Base-by-base conservation (phyloP, 441 rosid genomes). In the Pelargonium citronellum region DNA sequence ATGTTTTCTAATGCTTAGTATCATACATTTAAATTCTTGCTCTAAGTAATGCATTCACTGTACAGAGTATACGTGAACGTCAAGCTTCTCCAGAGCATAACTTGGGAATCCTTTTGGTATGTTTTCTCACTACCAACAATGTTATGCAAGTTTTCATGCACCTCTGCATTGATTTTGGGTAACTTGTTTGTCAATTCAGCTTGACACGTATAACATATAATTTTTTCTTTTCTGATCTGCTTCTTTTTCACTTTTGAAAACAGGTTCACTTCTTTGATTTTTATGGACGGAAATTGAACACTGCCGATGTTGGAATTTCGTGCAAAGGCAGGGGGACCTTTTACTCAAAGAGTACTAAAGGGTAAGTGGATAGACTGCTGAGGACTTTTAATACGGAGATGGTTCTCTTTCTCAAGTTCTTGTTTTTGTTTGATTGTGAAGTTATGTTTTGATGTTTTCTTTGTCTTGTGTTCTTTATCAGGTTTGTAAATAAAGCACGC, bases 91-190 rank as follows among this genome's bases (percentile, higher is more conserved):
- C 74, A 22, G 97, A 93, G 72, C 86, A 83, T 74, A 91, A 93
- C 81, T 85, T 93, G 86, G 98, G 96, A 72, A 80, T 89, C 71
- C 87, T 93, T 53, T 77, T 93, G 97, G 98, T 93, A 85, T 66
- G 84, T 27, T 44, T 24, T 72, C 71, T 70, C 67, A 58, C 70
- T 53, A 5, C 60, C 67, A 65, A 43, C 49, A 16, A 13, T 5
- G 5, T 55, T 68, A 7, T 63, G 55, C 20, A 12, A 55, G 5
- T 47, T 3, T 15, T 12, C 34, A 10, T 19, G 9, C n/a, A 4
- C 12, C 57, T 2, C 17, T 55, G n/a, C 46, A 20, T 27, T 27
- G 30, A 27, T 27, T 2, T 44, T 44, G 49, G 49, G 12, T 44
- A 7, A 44, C 49, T 44, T 44, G 49, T 44, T 44, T 7, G 49